Conservation (phyloP, 306 rosid species). For the Oxytropis ochrocephala region DNA sequence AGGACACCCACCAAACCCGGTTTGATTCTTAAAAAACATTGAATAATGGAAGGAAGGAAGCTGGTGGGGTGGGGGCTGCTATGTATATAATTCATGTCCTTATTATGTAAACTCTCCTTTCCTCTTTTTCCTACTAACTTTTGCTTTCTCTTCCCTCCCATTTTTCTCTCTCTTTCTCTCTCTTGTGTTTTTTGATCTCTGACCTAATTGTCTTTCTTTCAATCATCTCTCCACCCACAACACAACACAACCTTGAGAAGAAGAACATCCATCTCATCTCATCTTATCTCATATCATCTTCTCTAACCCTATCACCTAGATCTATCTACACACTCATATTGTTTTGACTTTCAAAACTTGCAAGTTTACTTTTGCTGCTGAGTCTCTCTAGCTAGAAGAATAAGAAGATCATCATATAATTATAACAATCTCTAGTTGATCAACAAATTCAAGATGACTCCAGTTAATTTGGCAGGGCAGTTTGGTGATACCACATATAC, state of each 20-base stretch:
- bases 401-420: background rate
- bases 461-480: slow-evolving; percentile 70
- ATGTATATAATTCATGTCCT: slow-evolving; percentile 76
- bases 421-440: too few species aligned
- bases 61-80: slow-evolving; percentile 59
- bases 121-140: slow-evolving; percentile 35
- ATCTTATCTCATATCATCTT: slow-evolving; percentile 20
- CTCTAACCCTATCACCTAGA: slow-evolving; percentile 18
- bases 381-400: too few species aligned
- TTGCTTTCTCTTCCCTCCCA: slow-evolving; percentile 52
- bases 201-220: slow-evolving; percentile 43
- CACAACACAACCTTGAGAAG: slow-evolving; percentile 13
- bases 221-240: slow-evolving; percentile 12
- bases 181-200: slow-evolving; percentile 27
- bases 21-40: background rate
- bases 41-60: slow-evolving; percentile 30
- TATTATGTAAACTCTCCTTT: slow-evolving; percentile 41
- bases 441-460: slow-evolving; percentile 43
- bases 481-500: slow-evolving; percentile 97
- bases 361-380: too few species aligned
- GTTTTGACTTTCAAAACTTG: too few species aligned
- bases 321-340: slow-evolving; percentile 25
- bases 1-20: background rate
- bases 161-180: slow-evolving; percentile 25
- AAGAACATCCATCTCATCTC: too few species aligned